Conservation (phyloP, 164 flowering plant genomes). For the Chimonanthus praecox region DNA sequence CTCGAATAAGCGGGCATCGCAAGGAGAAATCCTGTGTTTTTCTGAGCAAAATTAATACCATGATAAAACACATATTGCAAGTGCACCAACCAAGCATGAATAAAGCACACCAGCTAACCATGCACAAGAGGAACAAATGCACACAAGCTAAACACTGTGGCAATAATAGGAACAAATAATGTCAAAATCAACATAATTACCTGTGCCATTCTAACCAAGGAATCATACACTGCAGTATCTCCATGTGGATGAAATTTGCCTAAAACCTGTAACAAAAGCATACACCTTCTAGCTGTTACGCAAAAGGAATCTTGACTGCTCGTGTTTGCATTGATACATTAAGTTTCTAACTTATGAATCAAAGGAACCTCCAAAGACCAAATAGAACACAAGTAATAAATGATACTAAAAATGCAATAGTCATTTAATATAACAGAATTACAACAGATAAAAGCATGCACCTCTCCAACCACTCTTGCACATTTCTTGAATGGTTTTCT, state of each 20-base stretch:
- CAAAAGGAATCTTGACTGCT: not conserved
- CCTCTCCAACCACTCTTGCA: conserved; percentile 98
- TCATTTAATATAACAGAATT: not conserved
- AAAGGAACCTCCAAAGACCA: conserved; percentile 4
- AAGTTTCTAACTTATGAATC: not conserved
- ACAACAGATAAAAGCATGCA: conserved; percentile 7
- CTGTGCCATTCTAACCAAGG: conserved; percentile 98
- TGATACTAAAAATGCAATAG: not conserved
- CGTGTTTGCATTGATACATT: not conserved
- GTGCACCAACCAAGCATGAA: not conserved
- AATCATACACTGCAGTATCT: conserved; percentile 89
- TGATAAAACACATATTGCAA: not conserved
- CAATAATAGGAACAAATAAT: not conserved
- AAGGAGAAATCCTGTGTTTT: conserved; percentile 78
- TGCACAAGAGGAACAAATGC: not conserved
- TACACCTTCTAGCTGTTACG: not conserved
- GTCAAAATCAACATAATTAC: conserved; percentile 28
- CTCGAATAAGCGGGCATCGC: conserved; percentile 75
- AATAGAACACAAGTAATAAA: not conserved
- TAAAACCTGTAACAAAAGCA: conserved; percentile 51
- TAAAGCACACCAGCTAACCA: not conserved
- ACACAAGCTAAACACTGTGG: not conserved
- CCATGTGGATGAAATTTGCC: conserved; percentile 99
- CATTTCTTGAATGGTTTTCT: conserved; percentile 90
- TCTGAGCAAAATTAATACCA: not conserved